Evolutionary conservation across 768 basidiomycete genomes (phyloP), one percentile per base, ranked within the genome.

Genomic region (Kwoniella mangroviensis): DNA sequence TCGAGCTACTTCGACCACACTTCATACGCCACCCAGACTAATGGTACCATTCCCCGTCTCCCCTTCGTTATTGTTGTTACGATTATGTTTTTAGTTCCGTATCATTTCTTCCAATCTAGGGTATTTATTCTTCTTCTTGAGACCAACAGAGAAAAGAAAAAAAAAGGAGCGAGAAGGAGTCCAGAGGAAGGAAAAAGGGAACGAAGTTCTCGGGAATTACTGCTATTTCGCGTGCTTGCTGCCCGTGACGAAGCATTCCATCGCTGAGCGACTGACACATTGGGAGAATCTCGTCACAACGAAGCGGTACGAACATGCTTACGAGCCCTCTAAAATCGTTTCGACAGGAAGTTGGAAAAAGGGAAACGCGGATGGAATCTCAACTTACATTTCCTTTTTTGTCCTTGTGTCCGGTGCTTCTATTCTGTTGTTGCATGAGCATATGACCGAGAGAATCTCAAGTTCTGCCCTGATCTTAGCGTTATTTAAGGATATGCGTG

Each of bases 21-120:
- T 10, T 34, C 19, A 55, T 65, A 56, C 63, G 63, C 63, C 63
- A 65, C 63, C 63, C 62, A 63, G 51, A 63, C 62, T 65, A 65
- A 55, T 40, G 63, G 63, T 65, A 65, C 15, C 17, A 34, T 34
- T 34, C 34, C 6, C 34, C 34, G 34, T 34, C 17, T n/a, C 28
- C 12, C 41, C 42, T 61, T 61, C 45, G 12, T 49, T 34, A 17
- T 49, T 49, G 45, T 49, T 49, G 45, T 49, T 49, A 4, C 19
- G 45, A 22, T 52, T 52, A 52, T 52, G 24, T 34, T 41, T 41
- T 41, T 59, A 41, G 58, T 59, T 21, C 58, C 58, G 58, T 59
- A 41, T 59, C 34, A 59, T n/a, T 42, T 59, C 40, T 42, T 59
- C 34, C 45, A 49, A 49, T 49, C 45, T 49, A 49, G 45, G 45